Evolutionary conservation across 2,329 filamentous ascomycete genomes (phyloP).

Genomic region (Fusarium kyushuense): DNA sequence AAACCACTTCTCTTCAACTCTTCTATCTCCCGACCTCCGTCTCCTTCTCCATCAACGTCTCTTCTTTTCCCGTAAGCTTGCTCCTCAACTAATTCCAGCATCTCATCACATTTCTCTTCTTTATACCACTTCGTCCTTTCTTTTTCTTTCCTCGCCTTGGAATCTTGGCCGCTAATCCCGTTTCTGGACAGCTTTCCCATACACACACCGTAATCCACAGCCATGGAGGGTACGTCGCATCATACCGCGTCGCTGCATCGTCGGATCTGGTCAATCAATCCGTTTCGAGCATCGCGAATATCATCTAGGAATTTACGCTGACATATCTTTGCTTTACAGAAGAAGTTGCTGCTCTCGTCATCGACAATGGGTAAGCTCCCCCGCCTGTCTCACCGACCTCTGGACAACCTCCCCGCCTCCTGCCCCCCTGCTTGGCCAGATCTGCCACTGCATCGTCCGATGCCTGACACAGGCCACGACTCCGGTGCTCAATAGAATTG

Average conservation of each 20-base stretch:
- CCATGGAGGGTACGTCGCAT: slow-evolving; percentile 66
- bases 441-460: slow-evolving; percentile 44
- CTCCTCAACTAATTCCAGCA: slow-evolving; percentile 25
- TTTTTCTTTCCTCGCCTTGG: slow-evolving; percentile 33
- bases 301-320: slow-evolving; percentile 52
- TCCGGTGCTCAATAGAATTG: slow-evolving; percentile 21
- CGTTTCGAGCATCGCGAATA: slow-evolving; percentile 38
- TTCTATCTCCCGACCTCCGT: slow-evolving; percentile 46
- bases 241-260: slow-evolving; percentile 46
- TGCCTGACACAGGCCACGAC: slow-evolving; percentile 37
- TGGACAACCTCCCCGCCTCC: slow-evolving; percentile 41
- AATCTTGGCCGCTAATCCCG: slow-evolving; percentile 48
- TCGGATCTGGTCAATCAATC: slow-evolving; percentile 40
- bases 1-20: slow-evolving; percentile 48
- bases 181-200: slow-evolving; percentile 52
- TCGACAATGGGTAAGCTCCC: slow-evolving; percentile 99
- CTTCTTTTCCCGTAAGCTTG: slow-evolving; percentile 47
- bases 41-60: slow-evolving; percentile 51
- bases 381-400: slow-evolving; percentile 55
- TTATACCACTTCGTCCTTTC: slow-evolving; percentile 41
- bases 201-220: slow-evolving; percentile 58
- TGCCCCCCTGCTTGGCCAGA: slow-evolving; percentile 30
- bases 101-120: slow-evolving; percentile 39
- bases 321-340: slow-evolving; percentile 71
- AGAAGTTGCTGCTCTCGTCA: slow-evolving; percentile 99